A percentile compares a stretch with the other conserved stretches of the same genome.
These are phyloP conservation scores for Hansfordia pulvinata DNA, from an alignment of 2,329 filamentous ascomycete genomes.

Conservation along the genomic window DNA sequence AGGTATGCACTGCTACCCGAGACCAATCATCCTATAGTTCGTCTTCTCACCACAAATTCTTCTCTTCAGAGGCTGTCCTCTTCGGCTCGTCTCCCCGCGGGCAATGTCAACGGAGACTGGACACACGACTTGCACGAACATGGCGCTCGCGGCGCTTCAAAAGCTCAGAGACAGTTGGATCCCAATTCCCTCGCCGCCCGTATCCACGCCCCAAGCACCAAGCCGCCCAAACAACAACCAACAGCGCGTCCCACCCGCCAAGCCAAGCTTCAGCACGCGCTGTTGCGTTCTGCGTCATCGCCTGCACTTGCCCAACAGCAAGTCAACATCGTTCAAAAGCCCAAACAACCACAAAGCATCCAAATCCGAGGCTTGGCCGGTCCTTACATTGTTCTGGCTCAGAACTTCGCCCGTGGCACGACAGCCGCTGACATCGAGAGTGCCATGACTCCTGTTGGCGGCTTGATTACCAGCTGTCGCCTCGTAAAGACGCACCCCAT, in stretches of 20 bases:
- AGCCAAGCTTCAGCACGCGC: conserved; percentile 28
- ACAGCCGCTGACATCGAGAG: conserved; percentile 74
- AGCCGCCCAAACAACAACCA: conserved; percentile 11
- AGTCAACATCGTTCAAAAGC: conserved; percentile 20
- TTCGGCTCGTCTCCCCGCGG: conserved; percentile 22
- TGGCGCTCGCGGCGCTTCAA: conserved; percentile 25
- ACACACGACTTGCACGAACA: conserved; percentile 55
- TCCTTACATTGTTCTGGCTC: conserved; percentile 58
- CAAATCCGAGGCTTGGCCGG: conserved; percentile 62
- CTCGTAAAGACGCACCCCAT: conserved; percentile 55
- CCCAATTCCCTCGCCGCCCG: conserved; percentile 30
- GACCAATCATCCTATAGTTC: no score
- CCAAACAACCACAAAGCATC: conserved; percentile 42
- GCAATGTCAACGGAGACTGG: conserved; percentile 55
- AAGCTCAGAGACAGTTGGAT: conserved; percentile 20
- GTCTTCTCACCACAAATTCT: no score
- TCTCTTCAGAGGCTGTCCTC: conserved; percentile 18
- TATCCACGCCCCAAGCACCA: conserved; percentile 25
- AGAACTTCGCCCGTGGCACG: conserved; percentile 73
- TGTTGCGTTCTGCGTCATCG: conserved; percentile 27
- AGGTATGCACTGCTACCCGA: conserved; percentile 34
- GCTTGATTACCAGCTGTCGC: conserved; percentile 52
- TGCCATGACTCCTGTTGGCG: conserved; percentile 64
- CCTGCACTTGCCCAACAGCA: conserved; percentile 16
- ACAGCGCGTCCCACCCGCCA: conserved; percentile 17